These are phyloP conservation scores for Phylloporus sp. DNA, from an alignment of 768 basidiomycete species.

Conservation along the genomic window DNA sequence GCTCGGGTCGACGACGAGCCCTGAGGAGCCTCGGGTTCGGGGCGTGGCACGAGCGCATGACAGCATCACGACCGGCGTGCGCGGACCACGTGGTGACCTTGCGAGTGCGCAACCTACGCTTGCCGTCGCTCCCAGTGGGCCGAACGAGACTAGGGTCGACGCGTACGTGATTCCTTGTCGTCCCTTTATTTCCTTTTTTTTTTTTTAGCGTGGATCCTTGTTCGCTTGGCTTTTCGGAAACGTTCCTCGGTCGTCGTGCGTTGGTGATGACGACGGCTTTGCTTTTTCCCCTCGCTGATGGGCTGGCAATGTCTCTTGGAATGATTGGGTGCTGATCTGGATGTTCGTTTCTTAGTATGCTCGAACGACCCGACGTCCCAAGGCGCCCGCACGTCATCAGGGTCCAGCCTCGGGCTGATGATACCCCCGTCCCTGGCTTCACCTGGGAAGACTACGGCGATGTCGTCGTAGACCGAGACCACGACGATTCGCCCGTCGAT, in stretches of 20 bases:
- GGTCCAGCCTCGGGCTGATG: conserved; percentile 51
- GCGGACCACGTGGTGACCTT: conserved; percentile 23
- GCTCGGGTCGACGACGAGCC: conserved; percentile 48
- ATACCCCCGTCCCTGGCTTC: conserved; percentile 59
- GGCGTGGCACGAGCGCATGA: conserved; percentile 33
- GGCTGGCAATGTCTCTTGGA: no score
- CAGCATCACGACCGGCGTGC: conserved; percentile 28
- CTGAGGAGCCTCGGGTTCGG: no score
- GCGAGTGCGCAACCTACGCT: conserved; percentile 41
- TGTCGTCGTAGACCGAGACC: conserved; percentile 38
- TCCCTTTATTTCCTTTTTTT: background rate
- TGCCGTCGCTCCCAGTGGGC: conserved; percentile 63
- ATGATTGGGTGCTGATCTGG: conserved; percentile 8
- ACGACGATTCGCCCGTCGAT: conserved; percentile 39
- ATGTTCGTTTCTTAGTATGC: conserved; percentile 42
- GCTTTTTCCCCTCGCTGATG: background rate
- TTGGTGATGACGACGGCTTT: no score
- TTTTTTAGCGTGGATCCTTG: no score
- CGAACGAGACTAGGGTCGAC: conserved; percentile 61
- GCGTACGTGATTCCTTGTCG: conserved; percentile 46
- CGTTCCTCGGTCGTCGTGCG: no score
- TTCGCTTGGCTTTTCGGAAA: background rate
- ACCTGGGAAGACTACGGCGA: conserved; percentile 80
- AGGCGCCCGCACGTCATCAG: conserved; percentile 67
- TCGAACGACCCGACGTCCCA: conserved; percentile 54